These are phyloP conservation scores for Cryptococcus depauperatus DNA, from an alignment of 1,284 basidiomycete species.

Conservation along the genomic window DNA sequence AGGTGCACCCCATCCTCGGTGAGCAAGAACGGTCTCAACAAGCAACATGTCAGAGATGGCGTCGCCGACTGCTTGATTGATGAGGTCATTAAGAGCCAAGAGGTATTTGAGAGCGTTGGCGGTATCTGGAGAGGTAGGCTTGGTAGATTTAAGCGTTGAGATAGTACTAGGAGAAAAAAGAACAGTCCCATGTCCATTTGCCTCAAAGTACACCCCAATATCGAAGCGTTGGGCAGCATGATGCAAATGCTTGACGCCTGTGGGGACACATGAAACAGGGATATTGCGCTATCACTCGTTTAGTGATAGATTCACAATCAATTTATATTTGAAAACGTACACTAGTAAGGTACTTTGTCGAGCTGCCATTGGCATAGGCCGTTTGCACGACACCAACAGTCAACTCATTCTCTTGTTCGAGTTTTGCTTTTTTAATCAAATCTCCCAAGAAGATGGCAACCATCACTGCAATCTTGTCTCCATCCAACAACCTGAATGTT, in stretches of 20 bases:
- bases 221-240: slow-evolving; percentile 92
- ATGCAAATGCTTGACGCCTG: slow-evolving; percentile 96
- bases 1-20: slow-evolving; percentile 70
- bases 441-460: slow-evolving; percentile 90
- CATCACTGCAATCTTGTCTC: slow-evolving; percentile 95
- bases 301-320: no score
- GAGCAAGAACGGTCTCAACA: slow-evolving; percentile 84
- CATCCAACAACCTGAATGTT: slow-evolving; percentile 87
- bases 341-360: slow-evolving; percentile 80
- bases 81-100: slow-evolving; percentile 67
- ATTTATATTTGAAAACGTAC: no score
- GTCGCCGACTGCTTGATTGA: slow-evolving; percentile 98
- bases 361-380: slow-evolving; percentile 96
- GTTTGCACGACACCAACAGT: slow-evolving; percentile 95
- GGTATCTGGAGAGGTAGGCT: slow-evolving; percentile 70
- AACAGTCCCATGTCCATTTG: slow-evolving; percentile 97
- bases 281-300: slow-evolving; percentile 50
- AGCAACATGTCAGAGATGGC: slow-evolving; percentile 93
- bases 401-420: slow-evolving; percentile 49
- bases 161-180: slow-evolving; percentile 75
- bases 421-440: slow-evolving; percentile 71
- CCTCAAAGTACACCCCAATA: slow-evolving; percentile 98
- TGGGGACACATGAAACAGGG: slow-evolving; percentile 90
- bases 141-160: slow-evolving; percentile 54
- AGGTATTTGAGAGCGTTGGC: slow-evolving; percentile 70